Base-by-base conservation (phyloP, 805 yeast genomes). In the Priceomyces carsonii region DNA sequence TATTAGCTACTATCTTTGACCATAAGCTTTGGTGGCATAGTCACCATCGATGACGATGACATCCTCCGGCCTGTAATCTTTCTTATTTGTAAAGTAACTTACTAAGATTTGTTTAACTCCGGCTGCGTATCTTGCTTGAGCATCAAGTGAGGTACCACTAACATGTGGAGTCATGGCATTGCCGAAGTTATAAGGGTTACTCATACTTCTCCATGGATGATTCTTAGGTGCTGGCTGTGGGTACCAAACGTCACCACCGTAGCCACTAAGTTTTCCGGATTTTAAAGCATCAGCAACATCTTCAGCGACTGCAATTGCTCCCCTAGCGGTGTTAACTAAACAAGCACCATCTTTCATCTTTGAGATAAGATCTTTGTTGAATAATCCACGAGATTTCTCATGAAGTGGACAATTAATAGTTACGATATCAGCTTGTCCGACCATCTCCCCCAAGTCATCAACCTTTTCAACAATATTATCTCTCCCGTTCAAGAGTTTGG, bases 101-200 rank as follows among this genome's bases (percentile, higher is more conserved):
- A 72, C 69, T 58, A 85, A 72, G 50, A 85, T 83, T 46, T 66
- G 66, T 66, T 79, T 75, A 24, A 80, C 80, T 33, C 95, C 95
- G 17, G 61, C 62, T 12, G 91, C 78, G 50, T 85, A 85, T 53
- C 93, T 72, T 26, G 69, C 66, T 66, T 85, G 93, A 23, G 95
- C 91, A 58, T 85, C 91, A 47, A 85, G 66, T 27, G 87, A 79
- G 17, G 91, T 80, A 43, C 95, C 93, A 35, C 86, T 79, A 48
- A 80, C 76, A 55, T 84, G 93, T 14, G 90, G 89, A 33, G 88
- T 82, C 91, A 85, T 83, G 35, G 90, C 91, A 50, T 85, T 85
- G 46, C 91, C 91, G 23, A 77, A 85, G 40, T 82, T 83, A 46
- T 70, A 75, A 51, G 74, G 66, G 74, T 82, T 82, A 32, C 65